phyloP scores from a whole-genome alignment of 345 rosid genomes.

The Cochlearia excelsa region DNA sequence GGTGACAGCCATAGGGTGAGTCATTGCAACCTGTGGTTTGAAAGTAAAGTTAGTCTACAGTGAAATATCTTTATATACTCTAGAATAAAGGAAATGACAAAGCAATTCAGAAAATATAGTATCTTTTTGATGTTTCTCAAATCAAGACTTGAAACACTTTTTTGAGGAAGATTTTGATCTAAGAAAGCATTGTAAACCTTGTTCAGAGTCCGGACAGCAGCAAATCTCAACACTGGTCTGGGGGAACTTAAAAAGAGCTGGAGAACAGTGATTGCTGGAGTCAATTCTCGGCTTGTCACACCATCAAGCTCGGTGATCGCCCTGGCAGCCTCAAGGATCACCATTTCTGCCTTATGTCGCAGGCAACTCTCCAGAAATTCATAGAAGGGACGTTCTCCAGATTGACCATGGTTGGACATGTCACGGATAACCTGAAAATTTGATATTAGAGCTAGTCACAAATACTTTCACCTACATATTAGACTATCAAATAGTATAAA shows the following conservation, averaged over 20 bases:
- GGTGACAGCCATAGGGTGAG: slow-evolving; percentile 98
- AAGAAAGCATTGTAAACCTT: slow-evolving; percentile 47
- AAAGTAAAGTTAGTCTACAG: slow-evolving; percentile 17
- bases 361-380: slow-evolving; percentile 94
- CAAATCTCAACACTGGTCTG: slow-evolving; percentile 94
- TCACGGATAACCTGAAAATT: slow-evolving; percentile 79
- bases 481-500: slow-evolving; percentile 6
- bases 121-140: not conserved
- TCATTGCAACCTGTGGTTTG: slow-evolving; percentile 85
- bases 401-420: slow-evolving; percentile 61
- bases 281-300: slow-evolving; percentile 85
- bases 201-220: slow-evolving; percentile 97
- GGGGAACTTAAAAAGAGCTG: slow-evolving; percentile 97
- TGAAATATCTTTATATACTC: slow-evolving; percentile 10
- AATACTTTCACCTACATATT: not conserved
- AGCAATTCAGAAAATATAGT: slow-evolving; percentile 2
- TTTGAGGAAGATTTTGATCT: slow-evolving; percentile 2
- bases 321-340: slow-evolving; percentile 96
- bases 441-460: slow-evolving; percentile 14
- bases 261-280: slow-evolving; percentile 96
- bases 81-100: not conserved
- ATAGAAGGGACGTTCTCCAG: slow-evolving; percentile 93
- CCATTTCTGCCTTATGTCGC: slow-evolving; percentile 98
- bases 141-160: not conserved
- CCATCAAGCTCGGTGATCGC: slow-evolving; percentile 98